Conservation (phyloP, 805 yeast species). For the Candida xyloterini region DNA sequence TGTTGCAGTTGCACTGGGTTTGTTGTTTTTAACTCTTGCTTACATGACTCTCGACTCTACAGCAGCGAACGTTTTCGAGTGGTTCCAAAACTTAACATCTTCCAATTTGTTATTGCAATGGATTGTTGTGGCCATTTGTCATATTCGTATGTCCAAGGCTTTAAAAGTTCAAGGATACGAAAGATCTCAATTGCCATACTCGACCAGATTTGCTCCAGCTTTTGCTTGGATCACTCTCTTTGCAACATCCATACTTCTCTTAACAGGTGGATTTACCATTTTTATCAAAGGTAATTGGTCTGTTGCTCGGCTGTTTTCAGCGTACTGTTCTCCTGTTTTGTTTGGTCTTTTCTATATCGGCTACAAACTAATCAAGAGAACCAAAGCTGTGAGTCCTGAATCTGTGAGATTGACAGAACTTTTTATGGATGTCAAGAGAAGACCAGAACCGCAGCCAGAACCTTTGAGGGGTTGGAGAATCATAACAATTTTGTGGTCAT, state of each 20-base stretch:
- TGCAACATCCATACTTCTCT: slow-evolving; percentile 26
- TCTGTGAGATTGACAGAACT: slow-evolving; percentile 41
- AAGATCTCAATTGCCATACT: slow-evolving; percentile 35
- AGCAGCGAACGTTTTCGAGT: slow-evolving; percentile 54
- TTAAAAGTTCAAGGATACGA: slow-evolving; percentile 40
- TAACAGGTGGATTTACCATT: slow-evolving; percentile 37
- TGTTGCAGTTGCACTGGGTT: slow-evolving; percentile 46
- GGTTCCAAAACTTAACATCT: slow-evolving; percentile 59
- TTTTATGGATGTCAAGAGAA: slow-evolving; percentile 31
- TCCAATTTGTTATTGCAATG: slow-evolving; percentile 59
- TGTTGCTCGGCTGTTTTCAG: slow-evolving; percentile 25
- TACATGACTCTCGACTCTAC: slow-evolving; percentile 58
- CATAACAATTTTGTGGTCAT: slow-evolving; percentile 6
- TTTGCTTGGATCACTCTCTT: slow-evolving; percentile 35
- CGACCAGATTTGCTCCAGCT: slow-evolving; percentile 24
- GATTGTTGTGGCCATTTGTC: slow-evolving; percentile 47
- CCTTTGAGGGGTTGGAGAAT: neutral
- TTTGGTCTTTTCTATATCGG: slow-evolving; percentile 28
- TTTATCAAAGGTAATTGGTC: slow-evolving; percentile 34
- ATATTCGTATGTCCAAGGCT: slow-evolving; percentile 35
- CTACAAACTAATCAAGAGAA: slow-evolving; percentile 35
- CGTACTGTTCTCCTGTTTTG: slow-evolving; percentile 26
- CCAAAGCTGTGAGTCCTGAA: slow-evolving; percentile 32
- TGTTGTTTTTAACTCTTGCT: slow-evolving; percentile 48
- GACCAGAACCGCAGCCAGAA: slow-evolving; percentile 24